A percentile compares a stretch with the other conserved stretches of the same genome.
These are phyloP conservation scores for Aspergillus sclerotiicarbonarius DNA, from an alignment of 495 filamentous ascomycete species.

Conservation along the genomic window DNA sequence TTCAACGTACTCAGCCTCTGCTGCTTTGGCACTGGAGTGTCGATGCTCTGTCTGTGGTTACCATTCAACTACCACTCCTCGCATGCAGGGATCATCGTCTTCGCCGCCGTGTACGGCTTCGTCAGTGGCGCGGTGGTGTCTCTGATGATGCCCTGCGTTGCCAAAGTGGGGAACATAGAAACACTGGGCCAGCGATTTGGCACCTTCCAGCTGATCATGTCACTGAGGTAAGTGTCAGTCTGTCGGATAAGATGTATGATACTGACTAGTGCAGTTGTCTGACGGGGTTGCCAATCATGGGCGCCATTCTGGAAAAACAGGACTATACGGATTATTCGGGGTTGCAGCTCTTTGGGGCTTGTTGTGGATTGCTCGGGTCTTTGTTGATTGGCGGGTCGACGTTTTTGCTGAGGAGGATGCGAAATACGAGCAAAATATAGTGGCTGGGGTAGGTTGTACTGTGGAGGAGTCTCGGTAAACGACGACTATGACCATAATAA, in stretches of 20 bases:
- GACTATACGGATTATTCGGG: conserved; percentile 37
- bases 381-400: not conserved
- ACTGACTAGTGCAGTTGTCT: conserved; percentile 19
- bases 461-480: too few relatives aligned
- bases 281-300: conserved; percentile 32
- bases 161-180: conserved; percentile 24
- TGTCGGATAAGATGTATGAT: not conserved
- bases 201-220: conserved; percentile 30
- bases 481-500: too few relatives aligned
- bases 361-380: not conserved
- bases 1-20: conserved; percentile 72
- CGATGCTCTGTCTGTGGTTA: conserved; percentile 67
- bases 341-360: conserved; percentile 52
- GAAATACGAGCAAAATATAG: too few relatives aligned
- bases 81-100: conserved; percentile 31
- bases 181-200: conserved; percentile 27
- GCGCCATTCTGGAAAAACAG: conserved; percentile 23
- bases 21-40: conserved; percentile 54
- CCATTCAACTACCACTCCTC: conserved; percentile 36
- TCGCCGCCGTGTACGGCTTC: conserved; percentile 33
- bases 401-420: not conserved
- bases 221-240: conserved; percentile 22
- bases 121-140: conserved; percentile 34
- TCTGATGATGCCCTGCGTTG: conserved; percentile 37
- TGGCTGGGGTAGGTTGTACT: too few relatives aligned